These are phyloP conservation scores for Sphaerulina musiva DNA, from an alignment of 2,329 filamentous ascomycete genomes.

Conservation along the genomic window DNA sequence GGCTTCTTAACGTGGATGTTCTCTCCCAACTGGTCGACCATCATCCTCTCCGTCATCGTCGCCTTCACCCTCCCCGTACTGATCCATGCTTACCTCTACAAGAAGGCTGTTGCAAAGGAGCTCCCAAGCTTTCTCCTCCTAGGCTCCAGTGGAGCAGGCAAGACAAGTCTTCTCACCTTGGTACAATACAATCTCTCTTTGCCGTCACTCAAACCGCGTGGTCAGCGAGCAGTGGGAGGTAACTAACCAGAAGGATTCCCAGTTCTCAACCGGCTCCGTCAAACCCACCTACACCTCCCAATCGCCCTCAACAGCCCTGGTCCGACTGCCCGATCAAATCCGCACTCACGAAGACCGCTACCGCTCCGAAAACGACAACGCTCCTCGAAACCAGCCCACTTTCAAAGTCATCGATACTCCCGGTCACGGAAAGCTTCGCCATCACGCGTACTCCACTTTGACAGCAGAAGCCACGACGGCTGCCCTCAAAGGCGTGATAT, in stretches of 20 bases:
- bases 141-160: conserved; percentile 76
- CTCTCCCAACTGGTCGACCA: conserved; percentile 41
- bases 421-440: conserved; percentile 88
- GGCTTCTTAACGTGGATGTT: conserved; percentile 43
- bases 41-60: conserved; percentile 64
- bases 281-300: conserved; percentile 57
- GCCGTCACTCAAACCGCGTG: too few relatives aligned
- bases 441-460: conserved; percentile 51
- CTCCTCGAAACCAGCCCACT: conserved; percentile 54
- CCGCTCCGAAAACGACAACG: conserved; percentile 59
- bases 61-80: conserved; percentile 68
- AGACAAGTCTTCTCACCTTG: conserved; percentile 79
- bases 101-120: conserved; percentile 49
- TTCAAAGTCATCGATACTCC: conserved; percentile 83
- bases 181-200: conserved; percentile 37
- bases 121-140: conserved; percentile 73
- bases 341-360: conserved; percentile 55
- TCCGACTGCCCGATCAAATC: conserved; percentile 49
- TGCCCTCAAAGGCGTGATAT: conserved; percentile 68
- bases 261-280: conserved; percentile 52
- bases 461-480: conserved; percentile 28
- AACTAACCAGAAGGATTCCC: neutral
- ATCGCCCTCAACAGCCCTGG: conserved; percentile 50
- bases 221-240: too few relatives aligned
- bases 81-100: conserved; percentile 69